Evolutionary conservation across 1,139 yeast genomes (phyloP).

Genomic region (Yamadazyma conglobata): DNA sequence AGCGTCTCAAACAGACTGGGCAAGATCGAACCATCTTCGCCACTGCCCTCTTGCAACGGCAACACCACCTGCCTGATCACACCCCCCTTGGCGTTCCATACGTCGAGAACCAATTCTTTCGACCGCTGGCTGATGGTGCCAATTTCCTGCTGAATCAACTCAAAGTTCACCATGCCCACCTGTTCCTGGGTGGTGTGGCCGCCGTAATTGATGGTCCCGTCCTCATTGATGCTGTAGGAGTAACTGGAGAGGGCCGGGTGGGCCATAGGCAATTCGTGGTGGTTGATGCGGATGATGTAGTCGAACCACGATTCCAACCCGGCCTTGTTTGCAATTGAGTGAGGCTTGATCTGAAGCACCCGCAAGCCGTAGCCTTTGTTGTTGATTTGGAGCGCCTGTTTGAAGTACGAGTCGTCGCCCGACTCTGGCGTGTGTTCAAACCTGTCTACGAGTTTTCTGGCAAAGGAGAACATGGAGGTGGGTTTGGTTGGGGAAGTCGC

Average conservation of each 20-base stretch:
- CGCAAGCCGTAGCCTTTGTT: constrained; percentile 45
- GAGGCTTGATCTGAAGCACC: constrained; percentile 39
- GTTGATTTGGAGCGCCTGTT: constrained; percentile 36
- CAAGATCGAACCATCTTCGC: constrained; percentile 9
- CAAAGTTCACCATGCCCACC: constrained; percentile 36
- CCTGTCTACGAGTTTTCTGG: constrained; percentile 75
- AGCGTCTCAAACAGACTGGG: constrained; percentile 29
- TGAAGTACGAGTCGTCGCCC: constrained; percentile 52
- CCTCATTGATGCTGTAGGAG: constrained; percentile 38
- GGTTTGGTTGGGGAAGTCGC: no score
- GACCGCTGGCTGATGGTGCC: constrained; percentile 22
- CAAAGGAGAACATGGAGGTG: constrained; percentile 73
- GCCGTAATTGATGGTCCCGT: constrained; percentile 42
- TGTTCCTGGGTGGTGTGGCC: constrained; percentile 34
- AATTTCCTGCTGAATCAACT: constrained; percentile 34
- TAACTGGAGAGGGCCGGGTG: constrained; percentile 31
- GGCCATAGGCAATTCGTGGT: constrained; percentile 62
- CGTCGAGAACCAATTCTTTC: constrained; percentile 50
- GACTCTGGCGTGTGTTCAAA: constrained; percentile 51
- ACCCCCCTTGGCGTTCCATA: constrained; percentile 94
- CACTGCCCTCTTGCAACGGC: constrained; percentile 28
- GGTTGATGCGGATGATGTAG: constrained; percentile 73
- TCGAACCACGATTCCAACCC: constrained; percentile 84
- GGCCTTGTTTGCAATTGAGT: constrained; percentile 32
- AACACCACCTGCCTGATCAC: constrained; percentile 49